Evolutionary conservation across 345 rosid genomes (phyloP), one percentile per base, ranked within the genome.

Genomic region (Salix arbutifolia): DNA sequence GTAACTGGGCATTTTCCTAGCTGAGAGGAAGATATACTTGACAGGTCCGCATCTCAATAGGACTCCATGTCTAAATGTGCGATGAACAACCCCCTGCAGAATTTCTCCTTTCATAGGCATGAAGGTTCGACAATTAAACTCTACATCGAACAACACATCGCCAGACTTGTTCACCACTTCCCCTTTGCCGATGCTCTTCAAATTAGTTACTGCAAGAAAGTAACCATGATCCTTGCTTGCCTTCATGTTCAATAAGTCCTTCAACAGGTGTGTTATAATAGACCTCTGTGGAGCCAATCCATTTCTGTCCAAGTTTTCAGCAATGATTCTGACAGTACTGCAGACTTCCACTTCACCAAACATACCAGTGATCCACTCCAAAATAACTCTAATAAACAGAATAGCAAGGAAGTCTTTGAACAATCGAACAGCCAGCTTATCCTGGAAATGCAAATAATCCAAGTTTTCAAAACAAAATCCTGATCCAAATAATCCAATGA

Each of bases 201-300:
- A 65, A 50, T 62, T 69, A 53, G 84, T 82, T 70, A 85, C 82
- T n/a, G 80, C 67, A 25, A 85, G 83, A 70, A 82, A 85, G 69
- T 77, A 82, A 5, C 85, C 82, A 58, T 71, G 80, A 19, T 72
- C 79, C 60, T 65, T 53, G 61, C 79, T 72, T 6, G 87, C 79
- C 72, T 82, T 85, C 50, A 77, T 82, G 18, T 10, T 37, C 31
- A 48, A 30, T 35, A 82, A 69, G 33, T 75, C 60, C 65, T 82
- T 65, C 71, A 85, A 75, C 42, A 79, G 53, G 33, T 73, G 75
- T 18, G 50, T 46, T 46, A 46, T 11, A 19, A 80, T 72, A 53
- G 31, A 67, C 64, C 79, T 52, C 11, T 37, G 64, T 16, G 64
- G 60, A 72, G 71, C 48, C 23, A n/a, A 25, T 53, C 83, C 76